A percentile compares a stretch with the other conserved stretches of the same genome.
These are phyloP conservation scores for Cephaloascus fragrans DNA, from an alignment of 805 yeast genomes.

Conservation along the genomic window DNA sequence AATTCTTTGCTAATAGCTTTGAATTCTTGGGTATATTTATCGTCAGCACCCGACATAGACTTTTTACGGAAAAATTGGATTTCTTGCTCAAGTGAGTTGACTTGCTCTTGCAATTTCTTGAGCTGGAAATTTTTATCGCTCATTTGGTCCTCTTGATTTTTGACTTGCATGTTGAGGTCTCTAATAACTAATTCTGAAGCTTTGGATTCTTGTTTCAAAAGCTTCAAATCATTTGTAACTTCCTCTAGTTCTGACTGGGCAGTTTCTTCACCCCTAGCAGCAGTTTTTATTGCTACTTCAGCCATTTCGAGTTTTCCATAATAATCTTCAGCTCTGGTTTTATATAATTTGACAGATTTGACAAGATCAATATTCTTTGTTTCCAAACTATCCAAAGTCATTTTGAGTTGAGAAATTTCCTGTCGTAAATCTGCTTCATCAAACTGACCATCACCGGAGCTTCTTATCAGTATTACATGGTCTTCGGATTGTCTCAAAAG, in stretches of 20 bases:
- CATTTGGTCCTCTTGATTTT: slow-evolving; percentile 43
- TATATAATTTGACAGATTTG: slow-evolving; percentile 50
- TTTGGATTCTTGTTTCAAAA: slow-evolving; percentile 43
- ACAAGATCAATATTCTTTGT: slow-evolving; percentile 47
- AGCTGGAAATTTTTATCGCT: slow-evolving; percentile 51
- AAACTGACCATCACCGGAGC: slow-evolving; percentile 18
- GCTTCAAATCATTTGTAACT: slow-evolving; percentile 24
- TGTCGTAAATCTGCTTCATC: slow-evolving; percentile 10
- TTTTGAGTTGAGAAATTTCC: slow-evolving; percentile 37
- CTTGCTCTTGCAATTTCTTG: slow-evolving; percentile 35
- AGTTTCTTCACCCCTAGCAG: slow-evolving; percentile 50
- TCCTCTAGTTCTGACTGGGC: slow-evolving; percentile 43
- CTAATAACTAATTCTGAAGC: slow-evolving; percentile 43
- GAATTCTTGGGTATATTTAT: slow-evolving; percentile 41
- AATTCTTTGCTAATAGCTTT: slow-evolving; percentile 44
- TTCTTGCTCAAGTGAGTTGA: slow-evolving; percentile 46
- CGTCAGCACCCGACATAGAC: slow-evolving; percentile 29
- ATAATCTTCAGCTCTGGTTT: slow-evolving; percentile 65
- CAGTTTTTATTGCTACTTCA: slow-evolving; percentile 58
- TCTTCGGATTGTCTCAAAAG: slow-evolving; percentile 32
- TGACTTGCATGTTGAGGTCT: slow-evolving; percentile 38
- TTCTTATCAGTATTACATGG: slow-evolving; percentile 23
- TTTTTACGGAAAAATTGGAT: slow-evolving; percentile 40
- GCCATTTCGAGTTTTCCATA: slow-evolving; percentile 66
- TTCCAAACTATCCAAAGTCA: slow-evolving; percentile 46